Evolutionary conservation across 2,329 filamentous ascomycete species (phyloP).

Genomic region (Ophiostoma sp.): DNA sequence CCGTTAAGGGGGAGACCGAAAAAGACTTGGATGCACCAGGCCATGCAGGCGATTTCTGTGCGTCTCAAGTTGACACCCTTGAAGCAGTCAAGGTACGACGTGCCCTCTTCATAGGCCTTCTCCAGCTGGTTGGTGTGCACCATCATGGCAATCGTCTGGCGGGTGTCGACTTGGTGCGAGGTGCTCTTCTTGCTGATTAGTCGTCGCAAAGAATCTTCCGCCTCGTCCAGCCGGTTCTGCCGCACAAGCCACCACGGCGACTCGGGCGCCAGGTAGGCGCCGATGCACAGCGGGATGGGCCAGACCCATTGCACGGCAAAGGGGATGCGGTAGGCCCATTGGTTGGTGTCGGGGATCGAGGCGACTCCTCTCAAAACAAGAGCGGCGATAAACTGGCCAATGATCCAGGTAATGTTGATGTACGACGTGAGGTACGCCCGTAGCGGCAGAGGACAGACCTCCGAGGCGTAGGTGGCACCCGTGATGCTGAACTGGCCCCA

Average conservation of each 20-base stretch:
- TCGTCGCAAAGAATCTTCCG: constrained; percentile 41
- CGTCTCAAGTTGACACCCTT: constrained; percentile 50
- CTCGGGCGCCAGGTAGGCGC: constrained; percentile 31
- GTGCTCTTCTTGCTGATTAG: constrained; percentile 40
- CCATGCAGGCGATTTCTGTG: constrained; percentile 51
- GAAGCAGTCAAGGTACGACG: constrained; percentile 53
- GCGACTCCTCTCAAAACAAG: constrained; percentile 47
- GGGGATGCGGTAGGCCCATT: constrained; percentile 51
- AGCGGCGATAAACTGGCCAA: constrained; percentile 58
- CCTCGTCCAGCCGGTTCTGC: constrained; percentile 43
- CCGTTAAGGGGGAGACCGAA: constrained; percentile 5
- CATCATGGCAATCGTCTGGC: constrained; percentile 55
- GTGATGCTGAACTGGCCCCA: constrained; percentile 61
- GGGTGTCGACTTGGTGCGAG: constrained; percentile 45
- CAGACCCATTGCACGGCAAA: constrained; percentile 52
- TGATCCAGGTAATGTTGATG: constrained; percentile 63
- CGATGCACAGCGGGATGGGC: constrained; percentile 36
- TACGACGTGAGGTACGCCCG: constrained; percentile 60
- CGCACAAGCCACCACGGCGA: constrained; percentile 47
- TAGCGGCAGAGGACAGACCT: constrained; percentile 59
- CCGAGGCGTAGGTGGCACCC: constrained; percentile 58
- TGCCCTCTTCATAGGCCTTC: constrained; percentile 50
- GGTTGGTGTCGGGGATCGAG: constrained; percentile 37
- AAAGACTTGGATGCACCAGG: constrained; percentile 15
- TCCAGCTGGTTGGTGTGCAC: constrained; percentile 60